These are phyloP conservation scores for Nymphaea colorata DNA, from an alignment of 164 flowering plant species.

Conservation along the genomic window DNA sequence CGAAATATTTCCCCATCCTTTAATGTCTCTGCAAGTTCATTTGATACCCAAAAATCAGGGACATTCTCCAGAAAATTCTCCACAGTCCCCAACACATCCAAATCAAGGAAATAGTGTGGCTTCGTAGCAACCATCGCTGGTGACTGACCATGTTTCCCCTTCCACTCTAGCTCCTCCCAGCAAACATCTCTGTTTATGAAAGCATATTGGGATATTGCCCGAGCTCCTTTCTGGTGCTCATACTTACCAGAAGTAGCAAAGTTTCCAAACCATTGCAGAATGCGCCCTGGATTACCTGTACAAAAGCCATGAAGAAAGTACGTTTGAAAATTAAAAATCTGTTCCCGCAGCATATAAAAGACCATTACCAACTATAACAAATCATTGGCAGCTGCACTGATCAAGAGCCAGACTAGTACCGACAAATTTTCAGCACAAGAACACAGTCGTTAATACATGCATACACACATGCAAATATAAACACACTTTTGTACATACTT, in stretches of 20 bases:
- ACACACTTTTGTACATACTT: no score
- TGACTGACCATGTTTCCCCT: slow-evolving; percentile 93
- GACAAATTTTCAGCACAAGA: no score
- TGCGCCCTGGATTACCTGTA: slow-evolving; percentile 68
- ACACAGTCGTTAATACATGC: no score
- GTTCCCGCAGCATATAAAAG: not conserved
- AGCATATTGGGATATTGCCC: slow-evolving; percentile 77
- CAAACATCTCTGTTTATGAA: slow-evolving; percentile 83
- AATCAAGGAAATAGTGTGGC: slow-evolving; percentile 93
- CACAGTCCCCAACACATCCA: slow-evolving; percentile 70
- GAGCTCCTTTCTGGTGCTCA: slow-evolving; percentile 70
- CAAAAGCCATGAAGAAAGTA: slow-evolving; percentile 3
- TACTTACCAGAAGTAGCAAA: slow-evolving; percentile 33
- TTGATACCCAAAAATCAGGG: slow-evolving; percentile 93
- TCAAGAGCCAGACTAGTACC: not conserved
- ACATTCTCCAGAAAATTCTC: slow-evolving; percentile 83
- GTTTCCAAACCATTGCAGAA: slow-evolving; percentile 66
- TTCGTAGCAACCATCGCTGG: slow-evolving; percentile 97
- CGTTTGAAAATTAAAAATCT: not conserved
- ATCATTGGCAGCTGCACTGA: not conserved
- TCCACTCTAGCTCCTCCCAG: slow-evolving; percentile 99
- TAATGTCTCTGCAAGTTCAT: slow-evolving; percentile 70
- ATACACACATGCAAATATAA: no score
- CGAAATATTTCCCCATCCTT: slow-evolving; percentile 66
- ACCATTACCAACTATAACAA: not conserved